Base-by-base conservation (phyloP, 352 stramenopile genomes). In the Globisporangium mamillatum region DNA sequence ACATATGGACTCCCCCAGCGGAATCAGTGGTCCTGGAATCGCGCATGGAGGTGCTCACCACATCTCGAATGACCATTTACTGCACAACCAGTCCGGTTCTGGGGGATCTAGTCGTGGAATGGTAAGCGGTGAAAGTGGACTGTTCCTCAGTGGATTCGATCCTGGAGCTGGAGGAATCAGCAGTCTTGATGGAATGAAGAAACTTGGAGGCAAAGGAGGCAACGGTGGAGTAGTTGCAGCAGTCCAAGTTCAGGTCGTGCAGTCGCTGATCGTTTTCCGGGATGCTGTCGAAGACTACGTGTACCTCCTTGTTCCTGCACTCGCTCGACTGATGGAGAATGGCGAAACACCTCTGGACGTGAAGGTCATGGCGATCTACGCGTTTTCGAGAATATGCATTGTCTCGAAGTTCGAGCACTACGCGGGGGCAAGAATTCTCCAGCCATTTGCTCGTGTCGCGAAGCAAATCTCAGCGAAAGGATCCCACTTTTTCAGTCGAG, bases 241-340 rank as follows among this genome's bases (percentile, higher is more conserved):
- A 22, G 78, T 94, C 18, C 88, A 95, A 67, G 84, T 90, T 7
- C 86, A 94, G 70, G 84, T 95, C 52, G 88, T 95, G 16, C 86
- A 95, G 54, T 92, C 90, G 34, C 76, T 99, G 48, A 88, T 97
- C 64, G 89, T 97, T 41, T 96, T 98, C 36, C 87, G 92, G 5
- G 82, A 94, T 55, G 90, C 97, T 0, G 87, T 99, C 4, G 86
- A 94, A 18, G 94, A 98, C 56, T 97, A 98, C 73, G 84, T 99
- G 12, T 97, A 98, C 74, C 73, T 99, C 67, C 65, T 99, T 14
- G 76, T 99, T 4, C 96, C 97, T 50, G 91, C 93, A 4, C 77
- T 99, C 7, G 79, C 98, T 50, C 95, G 97, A 41, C 76, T 99
- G 9, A 89, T 95, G 68, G 96, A 99, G 68, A 92, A 86, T 63